A percentile compares a stretch with the other conserved stretches of the same genome.
phyloP scores from a whole-genome alignment of 768 basidiomycete genomes.

The Kwoniella sp. region DNA sequence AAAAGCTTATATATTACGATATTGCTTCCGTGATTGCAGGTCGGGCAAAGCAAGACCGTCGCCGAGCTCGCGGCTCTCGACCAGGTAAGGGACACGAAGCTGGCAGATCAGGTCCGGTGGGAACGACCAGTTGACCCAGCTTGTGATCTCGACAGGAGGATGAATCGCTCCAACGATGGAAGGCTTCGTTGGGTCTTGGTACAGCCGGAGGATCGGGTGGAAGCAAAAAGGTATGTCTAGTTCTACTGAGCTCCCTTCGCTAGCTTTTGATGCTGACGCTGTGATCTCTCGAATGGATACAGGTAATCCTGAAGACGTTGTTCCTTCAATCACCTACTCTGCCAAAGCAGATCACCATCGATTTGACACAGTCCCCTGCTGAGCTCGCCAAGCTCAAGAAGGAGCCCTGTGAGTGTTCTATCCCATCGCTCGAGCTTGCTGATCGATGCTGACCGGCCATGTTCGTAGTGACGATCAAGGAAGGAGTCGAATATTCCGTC shows the following conservation, averaged over 20 bases:
- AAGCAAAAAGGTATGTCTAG: constrained; percentile 63
- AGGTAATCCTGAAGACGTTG: constrained; percentile 60
- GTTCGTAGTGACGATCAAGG: constrained; percentile 54
- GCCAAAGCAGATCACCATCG: constrained; percentile 65
- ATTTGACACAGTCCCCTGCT: constrained; percentile 63
- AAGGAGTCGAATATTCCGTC: constrained; percentile 73
- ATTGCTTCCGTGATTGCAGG: constrained; percentile 20
- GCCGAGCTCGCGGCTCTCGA: constrained; percentile 86
- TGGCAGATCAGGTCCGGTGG: neutral
- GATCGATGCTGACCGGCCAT: neutral
- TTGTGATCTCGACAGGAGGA: constrained; percentile 60
- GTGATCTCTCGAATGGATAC: neutral
- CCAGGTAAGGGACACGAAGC: constrained; percentile 58
- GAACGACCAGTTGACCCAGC: neutral
- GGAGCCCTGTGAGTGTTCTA: constrained; percentile 65
- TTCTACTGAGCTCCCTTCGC: neutral
- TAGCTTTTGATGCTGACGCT: no score
- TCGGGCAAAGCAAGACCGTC: constrained; percentile 61
- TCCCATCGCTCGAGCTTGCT: neutral
- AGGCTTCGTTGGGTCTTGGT: constrained; percentile 81
- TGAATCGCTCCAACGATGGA: constrained; percentile 93
- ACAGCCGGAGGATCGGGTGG: constrained; percentile 64
- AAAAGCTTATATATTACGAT: no score
- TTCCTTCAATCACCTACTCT: constrained; percentile 79
- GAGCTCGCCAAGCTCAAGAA: constrained; percentile 68